Evolutionary conservation across 768 basidiomycete genomes (phyloP), one percentile per base, ranked within the genome.

Genomic region (Boletus edulis): DNA sequence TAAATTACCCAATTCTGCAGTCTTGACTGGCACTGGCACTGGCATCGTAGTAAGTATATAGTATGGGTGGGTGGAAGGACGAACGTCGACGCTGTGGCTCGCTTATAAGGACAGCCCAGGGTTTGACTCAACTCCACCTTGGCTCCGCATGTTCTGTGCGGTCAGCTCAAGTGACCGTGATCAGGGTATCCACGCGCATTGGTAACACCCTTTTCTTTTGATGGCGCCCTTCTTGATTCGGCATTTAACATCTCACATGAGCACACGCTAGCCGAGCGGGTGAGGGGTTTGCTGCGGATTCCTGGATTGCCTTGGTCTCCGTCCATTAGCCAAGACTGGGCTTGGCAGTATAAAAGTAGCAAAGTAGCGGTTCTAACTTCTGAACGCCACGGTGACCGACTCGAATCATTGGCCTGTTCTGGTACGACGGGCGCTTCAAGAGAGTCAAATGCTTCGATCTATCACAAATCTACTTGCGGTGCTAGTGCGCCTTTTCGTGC

Each of bases 391-490:
- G 18, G 10, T 39, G 27, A 27, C 27, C 27, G 27, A 14, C 17
- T 12, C 34, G 7, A 10, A 20, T 20, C n/a, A n/a, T n/a, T n/a
- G 35, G 14, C 8, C 45, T 42, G 35, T 43, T 22, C 11, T 27
- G 2, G 39, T 14, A 20, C 29, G 4, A 18, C 40, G 41, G 49
- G 41, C 57, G 51, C 29, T 61, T 6, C 15, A n/a, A n/a, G n/a
- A n/a, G n/a, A 59, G 55, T 40, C 39, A 57, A 63, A 57, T 38
- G 29, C 39, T 52, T 46, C 35, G 46, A 58, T 62, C 54, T 46
- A 18, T 6, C 5, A 41, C 20, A 20, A 57, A 54, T 51, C 44
- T 50, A 11, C 13, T 7, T 45, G 58, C 58, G 65, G 62, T 17
- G 40, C 31, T 64, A 54, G 34, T 54, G 58, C 62, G 56, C 51